Conservation (phyloP, 1,284 basidiomycete species). For the Puccinia hordei region DNA sequence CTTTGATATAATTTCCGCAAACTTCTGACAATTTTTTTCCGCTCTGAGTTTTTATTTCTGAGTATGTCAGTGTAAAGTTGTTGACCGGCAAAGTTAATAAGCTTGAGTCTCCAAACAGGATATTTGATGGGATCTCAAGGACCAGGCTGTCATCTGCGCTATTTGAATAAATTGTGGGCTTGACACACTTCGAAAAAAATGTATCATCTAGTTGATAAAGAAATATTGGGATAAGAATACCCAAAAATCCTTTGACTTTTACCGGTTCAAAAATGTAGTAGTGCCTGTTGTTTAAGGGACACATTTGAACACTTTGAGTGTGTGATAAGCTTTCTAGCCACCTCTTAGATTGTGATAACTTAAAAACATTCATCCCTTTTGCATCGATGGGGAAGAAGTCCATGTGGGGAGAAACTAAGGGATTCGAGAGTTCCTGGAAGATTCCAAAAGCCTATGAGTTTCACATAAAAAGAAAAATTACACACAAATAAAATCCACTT, state of each 20-base stretch:
- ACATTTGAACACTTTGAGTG: slow-evolving; percentile 12
- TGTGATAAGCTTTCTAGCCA: background rate
- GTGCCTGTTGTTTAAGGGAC: background rate
- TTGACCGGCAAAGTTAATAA: background rate
- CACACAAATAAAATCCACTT: background rate
- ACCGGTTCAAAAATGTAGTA: slow-evolving; percentile 24
- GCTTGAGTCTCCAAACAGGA: background rate
- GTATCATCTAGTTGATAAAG: background rate
- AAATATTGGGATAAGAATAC: slow-evolving; percentile 2
- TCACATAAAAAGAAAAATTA: background rate
- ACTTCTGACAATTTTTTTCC: background rate
- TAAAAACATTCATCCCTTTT: slow-evolving; percentile 1
- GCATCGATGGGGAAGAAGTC: background rate
- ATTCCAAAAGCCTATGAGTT: background rate
- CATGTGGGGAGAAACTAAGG: background rate
- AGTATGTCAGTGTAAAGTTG: background rate
- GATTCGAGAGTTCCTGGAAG: background rate
- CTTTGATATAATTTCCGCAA: background rate
- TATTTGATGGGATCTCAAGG: background rate
- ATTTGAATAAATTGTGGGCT: background rate
- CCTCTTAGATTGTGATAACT: slow-evolving; percentile 13
- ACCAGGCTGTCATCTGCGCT: background rate
- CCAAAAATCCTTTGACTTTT: background rate
- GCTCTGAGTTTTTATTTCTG: background rate
- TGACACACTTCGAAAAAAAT: slow-evolving; percentile 12